Evolutionary conservation across 371 early-diverging fungal genomes (phyloP).

Genomic region (Mortierella sp.): DNA sequence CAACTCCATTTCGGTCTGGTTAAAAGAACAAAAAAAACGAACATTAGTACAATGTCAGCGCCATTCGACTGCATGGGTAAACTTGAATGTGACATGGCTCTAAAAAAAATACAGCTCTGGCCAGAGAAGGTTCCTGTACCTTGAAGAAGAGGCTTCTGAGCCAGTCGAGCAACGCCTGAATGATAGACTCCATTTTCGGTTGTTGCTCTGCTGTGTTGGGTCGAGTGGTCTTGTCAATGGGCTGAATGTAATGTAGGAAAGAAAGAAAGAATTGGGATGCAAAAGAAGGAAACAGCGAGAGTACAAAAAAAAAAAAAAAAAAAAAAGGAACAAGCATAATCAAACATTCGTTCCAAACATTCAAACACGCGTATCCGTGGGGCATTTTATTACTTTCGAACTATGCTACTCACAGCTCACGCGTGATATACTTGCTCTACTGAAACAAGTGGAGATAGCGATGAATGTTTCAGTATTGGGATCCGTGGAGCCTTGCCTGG

Average conservation of each 20-base stretch:
- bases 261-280: not conserved
- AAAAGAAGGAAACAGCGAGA: not conserved
- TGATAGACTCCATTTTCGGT: slow-evolving; percentile 71
- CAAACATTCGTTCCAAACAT: not conserved
- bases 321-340: not conserved
- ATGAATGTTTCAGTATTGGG: too few species aligned
- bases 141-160: slow-evolving; percentile 94
- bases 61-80: not conserved
- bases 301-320: not conserved
- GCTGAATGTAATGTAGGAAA: not conserved
- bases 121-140: slow-evolving; percentile 59
- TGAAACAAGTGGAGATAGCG: too few species aligned
- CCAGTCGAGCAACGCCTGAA: slow-evolving; percentile 90
- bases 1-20: slow-evolving; percentile 94
- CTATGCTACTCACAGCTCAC: not conserved
- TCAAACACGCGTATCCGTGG: slow-evolving; percentile 2
- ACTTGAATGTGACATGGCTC: not conserved
- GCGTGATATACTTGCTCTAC: too few species aligned
- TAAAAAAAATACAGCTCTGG: not conserved
- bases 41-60: not conserved
- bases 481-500: too few species aligned
- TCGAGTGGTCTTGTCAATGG: not conserved
- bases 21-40: not conserved
- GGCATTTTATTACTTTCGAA: not conserved
- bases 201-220: slow-evolving; percentile 4